These are phyloP conservation scores for Colletotrichum noveboracense DNA, from an alignment of 2,329 filamentous ascomycete genomes.

Conservation along the genomic window DNA sequence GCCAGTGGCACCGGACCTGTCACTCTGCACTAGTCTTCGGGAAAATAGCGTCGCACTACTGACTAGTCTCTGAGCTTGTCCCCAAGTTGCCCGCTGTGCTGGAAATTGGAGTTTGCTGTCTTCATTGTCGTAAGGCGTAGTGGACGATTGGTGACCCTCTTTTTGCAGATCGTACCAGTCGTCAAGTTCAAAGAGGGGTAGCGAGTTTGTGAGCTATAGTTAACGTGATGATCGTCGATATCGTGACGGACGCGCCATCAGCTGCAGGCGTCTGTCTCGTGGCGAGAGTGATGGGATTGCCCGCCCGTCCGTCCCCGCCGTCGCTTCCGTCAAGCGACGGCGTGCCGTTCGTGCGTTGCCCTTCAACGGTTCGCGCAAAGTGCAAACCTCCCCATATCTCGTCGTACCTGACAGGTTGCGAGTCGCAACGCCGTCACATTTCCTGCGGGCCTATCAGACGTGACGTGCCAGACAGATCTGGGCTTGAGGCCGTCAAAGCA, in stretches of 20 bases:
- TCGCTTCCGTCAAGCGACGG: background rate
- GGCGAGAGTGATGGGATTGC: background rate
- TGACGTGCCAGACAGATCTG: background rate
- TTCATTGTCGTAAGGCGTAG: background rate
- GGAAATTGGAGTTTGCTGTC: background rate
- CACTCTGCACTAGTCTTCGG: slow-evolving; percentile 6
- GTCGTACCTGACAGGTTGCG: background rate
- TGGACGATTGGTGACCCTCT: background rate
- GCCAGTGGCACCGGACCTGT: background rate
- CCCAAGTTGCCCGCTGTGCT: background rate
- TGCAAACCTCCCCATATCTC: background rate
- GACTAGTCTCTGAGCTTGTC: slow-evolving; percentile 17
- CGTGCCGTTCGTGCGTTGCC: background rate
- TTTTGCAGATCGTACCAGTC: background rate
- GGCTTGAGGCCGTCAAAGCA: slow-evolving; percentile 1
- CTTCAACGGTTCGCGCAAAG: slow-evolving; percentile 1
- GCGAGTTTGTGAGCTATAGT: background rate
- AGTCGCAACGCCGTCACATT: background rate
- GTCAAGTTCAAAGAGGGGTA: background rate
- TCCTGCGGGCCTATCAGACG: background rate
- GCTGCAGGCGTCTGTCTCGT: background rate
- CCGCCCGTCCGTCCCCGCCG: background rate
- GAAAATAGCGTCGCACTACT: slow-evolving; percentile 19
- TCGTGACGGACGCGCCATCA: background rate
- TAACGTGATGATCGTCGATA: background rate